Base-by-base conservation (phyloP, 225 moss, liverwort and hornwort genomes). In the Thuidium tamariscinum region DNA sequence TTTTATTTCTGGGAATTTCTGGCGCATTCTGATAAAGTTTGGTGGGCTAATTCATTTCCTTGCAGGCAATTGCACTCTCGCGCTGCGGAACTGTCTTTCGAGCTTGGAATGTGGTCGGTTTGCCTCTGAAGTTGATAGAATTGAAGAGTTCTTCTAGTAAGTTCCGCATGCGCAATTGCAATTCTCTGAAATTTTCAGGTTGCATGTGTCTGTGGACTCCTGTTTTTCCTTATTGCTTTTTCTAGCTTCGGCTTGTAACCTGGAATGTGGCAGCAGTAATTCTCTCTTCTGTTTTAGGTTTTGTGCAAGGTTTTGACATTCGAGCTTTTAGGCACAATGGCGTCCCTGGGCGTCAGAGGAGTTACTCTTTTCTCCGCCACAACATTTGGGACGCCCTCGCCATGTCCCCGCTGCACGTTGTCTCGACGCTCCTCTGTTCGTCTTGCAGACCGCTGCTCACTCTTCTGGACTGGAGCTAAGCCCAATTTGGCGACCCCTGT, bases 331-430 rank as follows among this genome's bases (percentile, higher is more conserved):
- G 88, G 90, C 36, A 41, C 48, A 32, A 93, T 93, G 91, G 89
- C 85, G 86, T 86, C 88, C 15, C 41, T 92, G 74, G 73, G 88
- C 89, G 86, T 79, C 19, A 79, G 86, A 69, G 91, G 82, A 86
- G 86, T 65, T 73, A 64, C 81, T 63, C 34, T 86, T 8, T 87
- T 84, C 62, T 7, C 57, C 26, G 86, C 86, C 15, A 25, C 66
- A 26, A 17, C 55, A 16, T 70, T 82, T 3, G 86, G 82, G 64
- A 66, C 79, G 88, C 86, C 86, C 18, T 84, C 79, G 79, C 36
- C 76, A 57, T 87, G 82, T 49, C 44, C 85, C 59, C 85, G 87
- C 83, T 87, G 82, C 83, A 77, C 82, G 80, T 60, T 73, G 39
- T 71, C 82, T 65, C 69, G 86, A 27, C 81, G 83, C 85, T 69